Evolutionary conservation across 768 basidiomycete genomes (phyloP), one percentile per base, ranked within the genome.

Genomic region (Cystobasidium tubakii): DNA sequence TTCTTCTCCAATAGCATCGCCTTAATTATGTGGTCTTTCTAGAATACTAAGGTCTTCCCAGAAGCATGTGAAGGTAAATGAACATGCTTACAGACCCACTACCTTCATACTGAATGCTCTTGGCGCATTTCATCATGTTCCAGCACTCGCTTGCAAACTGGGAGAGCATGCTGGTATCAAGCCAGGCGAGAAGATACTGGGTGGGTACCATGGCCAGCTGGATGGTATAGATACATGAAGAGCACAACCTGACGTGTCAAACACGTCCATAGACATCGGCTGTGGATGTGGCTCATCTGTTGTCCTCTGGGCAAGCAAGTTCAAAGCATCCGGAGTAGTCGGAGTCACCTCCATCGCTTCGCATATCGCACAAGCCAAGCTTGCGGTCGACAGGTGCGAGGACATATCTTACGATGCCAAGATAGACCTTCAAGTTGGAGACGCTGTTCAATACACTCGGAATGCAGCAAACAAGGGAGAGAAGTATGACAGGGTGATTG

Each of bases 201-300:
- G 88, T 87, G 77, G 36, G 81, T 77, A 17, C 4, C 50, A 42
- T n/a, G n/a, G n/a, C n/a, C n/a, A n/a, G n/a, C n/a, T n/a, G n/a
- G n/a, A n/a, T n/a, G n/a, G n/a, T n/a, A n/a, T n/a, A n/a, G n/a
- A n/a, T n/a, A n/a, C n/a, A n/a, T n/a, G n/a, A n/a, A n/a, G n/a
- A n/a, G n/a, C 29, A 19, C 44, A 39, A 10, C 53, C 67, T 72
- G 34, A 39, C 39, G 15, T 15, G n/a, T 39, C 6, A 39, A 39
- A 39, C 43, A 73, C 12, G 33, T 36, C 12, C 57, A 25, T 73
- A 88, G 88, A 89, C 78, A 86, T 88, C 23, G 88, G 88, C 17
- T 85, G 87, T 77, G 88, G 87, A 50, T 87, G 85, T 29, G 88
- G 88, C 53, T 88, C 88, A 80, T 89, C 88, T 0, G 81, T 88